These are phyloP conservation scores for Golubevia sp. DNA, from an alignment of 1,284 basidiomycete species.

Conservation along the genomic window DNA sequence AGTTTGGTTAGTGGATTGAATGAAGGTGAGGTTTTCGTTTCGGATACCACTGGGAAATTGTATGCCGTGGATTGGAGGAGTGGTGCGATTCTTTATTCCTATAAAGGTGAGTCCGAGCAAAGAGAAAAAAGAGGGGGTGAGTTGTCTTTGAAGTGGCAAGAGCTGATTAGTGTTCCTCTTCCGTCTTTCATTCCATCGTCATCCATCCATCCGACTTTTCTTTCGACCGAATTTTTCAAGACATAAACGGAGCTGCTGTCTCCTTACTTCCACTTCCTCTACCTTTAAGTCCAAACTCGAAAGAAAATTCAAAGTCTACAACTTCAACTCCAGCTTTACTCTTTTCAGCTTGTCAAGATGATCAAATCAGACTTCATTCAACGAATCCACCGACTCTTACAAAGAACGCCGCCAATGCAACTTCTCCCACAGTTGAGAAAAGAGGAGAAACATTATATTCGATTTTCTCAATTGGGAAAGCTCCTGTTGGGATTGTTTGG, in stretches of 20 bases:
- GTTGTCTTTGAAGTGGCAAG: no score
- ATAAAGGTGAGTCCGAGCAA: constrained; percentile 8
- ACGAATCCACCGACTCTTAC: background rate
- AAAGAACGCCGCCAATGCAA: background rate
- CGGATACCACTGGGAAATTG: constrained; percentile 30
- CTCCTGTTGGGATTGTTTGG: constrained; percentile 5
- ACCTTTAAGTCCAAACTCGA: background rate
- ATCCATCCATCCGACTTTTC: no score
- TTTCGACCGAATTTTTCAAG: no score
- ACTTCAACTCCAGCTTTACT: background rate
- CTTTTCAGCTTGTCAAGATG: background rate
- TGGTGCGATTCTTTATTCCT: constrained; percentile 25
- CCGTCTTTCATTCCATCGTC: no score
- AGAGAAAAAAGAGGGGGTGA: no score
- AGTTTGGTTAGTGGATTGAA: constrained; percentile 8
- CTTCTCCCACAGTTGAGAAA: background rate
- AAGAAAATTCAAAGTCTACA: background rate
- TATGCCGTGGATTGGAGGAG: constrained; percentile 31
- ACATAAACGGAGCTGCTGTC: background rate
- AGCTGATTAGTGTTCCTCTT: no score
- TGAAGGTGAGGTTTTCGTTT: constrained; percentile 27
- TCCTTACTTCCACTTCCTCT: background rate
- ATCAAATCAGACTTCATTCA: constrained; percentile 7
- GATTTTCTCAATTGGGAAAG: constrained; percentile 2
- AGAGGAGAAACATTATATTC: background rate